These are phyloP conservation scores for Camelina laxa DNA, from an alignment of 345 rosid genomes.

Conservation along the genomic window DNA sequence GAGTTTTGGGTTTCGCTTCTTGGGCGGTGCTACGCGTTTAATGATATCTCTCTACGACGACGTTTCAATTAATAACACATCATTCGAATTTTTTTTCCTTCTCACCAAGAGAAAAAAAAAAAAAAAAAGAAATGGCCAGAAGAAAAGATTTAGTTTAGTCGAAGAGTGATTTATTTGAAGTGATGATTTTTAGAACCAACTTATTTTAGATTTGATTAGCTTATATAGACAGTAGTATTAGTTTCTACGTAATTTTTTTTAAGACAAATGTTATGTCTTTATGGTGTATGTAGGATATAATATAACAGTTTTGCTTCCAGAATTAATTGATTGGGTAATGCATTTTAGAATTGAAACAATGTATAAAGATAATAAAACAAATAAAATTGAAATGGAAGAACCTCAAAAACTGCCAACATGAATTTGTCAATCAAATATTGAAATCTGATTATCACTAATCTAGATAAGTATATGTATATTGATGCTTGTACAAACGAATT, in stretches of 20 bases:
- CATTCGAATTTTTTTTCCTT: not conserved
- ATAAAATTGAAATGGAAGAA: not conserved
- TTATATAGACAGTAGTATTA: constrained; percentile 9
- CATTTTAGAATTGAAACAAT: not conserved
- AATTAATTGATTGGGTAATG: not conserved
- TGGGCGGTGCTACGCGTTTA: constrained; percentile 34
- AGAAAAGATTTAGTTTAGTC: not conserved
- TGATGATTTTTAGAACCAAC: constrained; percentile 2
- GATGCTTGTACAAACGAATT: not conserved
- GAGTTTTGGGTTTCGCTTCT: constrained; percentile 23
- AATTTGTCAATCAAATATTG: not conserved
- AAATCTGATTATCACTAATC: not conserved
- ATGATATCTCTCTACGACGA: constrained; percentile 12
- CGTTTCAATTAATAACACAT: constrained; percentile 7
- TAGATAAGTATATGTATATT: not conserved
- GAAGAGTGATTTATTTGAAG: not conserved
- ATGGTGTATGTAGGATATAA: not conserved
- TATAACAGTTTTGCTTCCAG: constrained; percentile 1
- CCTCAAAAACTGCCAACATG: not conserved
- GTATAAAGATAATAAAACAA: not conserved
- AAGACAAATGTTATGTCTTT: constrained; percentile 32
- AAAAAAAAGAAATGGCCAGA: not conserved
- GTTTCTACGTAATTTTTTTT: constrained; percentile 10
- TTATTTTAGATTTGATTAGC: constrained; percentile 4
- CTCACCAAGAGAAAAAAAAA: not conserved